Conservation (phyloP, 2,329 filamentous ascomycete species). For the Microdochium paspali region DNA sequence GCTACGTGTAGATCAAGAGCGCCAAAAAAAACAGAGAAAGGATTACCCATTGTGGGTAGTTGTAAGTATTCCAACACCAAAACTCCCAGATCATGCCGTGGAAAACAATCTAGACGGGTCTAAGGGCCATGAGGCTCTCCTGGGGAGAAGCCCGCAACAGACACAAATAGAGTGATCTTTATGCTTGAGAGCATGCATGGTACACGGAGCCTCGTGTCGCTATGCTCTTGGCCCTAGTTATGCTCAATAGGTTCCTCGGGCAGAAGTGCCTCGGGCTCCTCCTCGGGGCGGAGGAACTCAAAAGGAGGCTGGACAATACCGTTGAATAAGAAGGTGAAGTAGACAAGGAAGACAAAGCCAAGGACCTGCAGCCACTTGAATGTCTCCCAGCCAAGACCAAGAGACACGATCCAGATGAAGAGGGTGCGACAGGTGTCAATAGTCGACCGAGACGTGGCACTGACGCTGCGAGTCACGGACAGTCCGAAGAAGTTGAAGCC, state of each 20-base stretch:
- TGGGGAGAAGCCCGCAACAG: too few species aligned
- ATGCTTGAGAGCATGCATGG: too few species aligned
- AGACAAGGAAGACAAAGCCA: constrained; percentile 84
- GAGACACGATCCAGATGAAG: constrained; percentile 95
- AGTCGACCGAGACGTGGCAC: constrained; percentile 85
- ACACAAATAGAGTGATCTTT: too few species aligned
- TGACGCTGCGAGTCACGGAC: constrained; percentile 81
- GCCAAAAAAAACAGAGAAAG: neutral
- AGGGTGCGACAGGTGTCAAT: constrained; percentile 96
- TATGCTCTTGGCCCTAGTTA: constrained; percentile 7
- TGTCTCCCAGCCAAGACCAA: constrained; percentile 88
- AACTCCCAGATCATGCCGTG: neutral
- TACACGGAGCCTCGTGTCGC: too few species aligned
- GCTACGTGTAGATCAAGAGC: neutral
- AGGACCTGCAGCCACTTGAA: constrained; percentile 96
- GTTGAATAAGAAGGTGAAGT: constrained; percentile 95
- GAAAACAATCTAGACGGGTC: neutral
- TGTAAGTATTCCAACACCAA: neutral
- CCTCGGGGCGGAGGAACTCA: constrained; percentile 49
- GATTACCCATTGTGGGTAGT: too few species aligned
- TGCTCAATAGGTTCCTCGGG: constrained; percentile 83
- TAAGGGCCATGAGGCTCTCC: too few species aligned
- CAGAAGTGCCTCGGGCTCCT: constrained; percentile 54
- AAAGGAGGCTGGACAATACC: constrained; percentile 81
- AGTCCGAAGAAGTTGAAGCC: constrained; percentile 99